Base-by-base conservation (phyloP, 2,329 filamentous ascomycete genomes). In the Alternaria sp. region DNA sequence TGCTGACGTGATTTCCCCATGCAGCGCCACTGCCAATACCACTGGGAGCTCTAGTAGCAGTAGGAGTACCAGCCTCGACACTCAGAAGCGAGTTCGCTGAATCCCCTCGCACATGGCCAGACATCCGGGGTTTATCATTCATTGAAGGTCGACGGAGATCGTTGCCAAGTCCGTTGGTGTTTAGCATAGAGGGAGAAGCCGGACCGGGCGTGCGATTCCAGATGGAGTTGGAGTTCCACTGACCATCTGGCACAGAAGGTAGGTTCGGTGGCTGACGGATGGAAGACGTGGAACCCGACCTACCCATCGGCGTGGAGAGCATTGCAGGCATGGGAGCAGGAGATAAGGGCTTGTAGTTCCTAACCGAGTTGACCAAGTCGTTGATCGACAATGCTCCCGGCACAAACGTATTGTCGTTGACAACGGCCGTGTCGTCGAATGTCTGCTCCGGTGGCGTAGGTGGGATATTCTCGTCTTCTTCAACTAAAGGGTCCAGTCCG, bases 401-500 rank as follows among this genome's bases (percentile, higher is more conserved):
- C 57, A 74, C 73, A 65, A 74, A 73, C 5, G 70, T 74, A 32
- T 65, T 74, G 52, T 77, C 77, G 19, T 73, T 73, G 54, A 79
- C 72, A 47, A 78, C 54, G 7, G 76, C 64, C 3, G 78, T 80
- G 53, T 83, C 80, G 45, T 81, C 81, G 45, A 83, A 82, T 4
- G 79, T 79, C 63, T 83, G 81, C 57, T 82, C 81, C 7, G 82
- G 82, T 43, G 82, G 82, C 19, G 82, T 84, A n/a, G 81, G 80
- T 4, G 82, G 82, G 26, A 82, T 76, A 62, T 81, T 77, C 57
- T 81, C 79, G 28, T 80, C 80, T 61, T 83, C 82, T 52, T 83
- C 82, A 9, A 71, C 74, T 25, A 80, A 67, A 21, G 78, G 75
- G 61, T 79, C 79, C 52, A 81, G 63, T 45, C 80, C 77, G 25